Conservation (phyloP, 495 filamentous ascomycete species). For the Evansstolkia leycettana region DNA sequence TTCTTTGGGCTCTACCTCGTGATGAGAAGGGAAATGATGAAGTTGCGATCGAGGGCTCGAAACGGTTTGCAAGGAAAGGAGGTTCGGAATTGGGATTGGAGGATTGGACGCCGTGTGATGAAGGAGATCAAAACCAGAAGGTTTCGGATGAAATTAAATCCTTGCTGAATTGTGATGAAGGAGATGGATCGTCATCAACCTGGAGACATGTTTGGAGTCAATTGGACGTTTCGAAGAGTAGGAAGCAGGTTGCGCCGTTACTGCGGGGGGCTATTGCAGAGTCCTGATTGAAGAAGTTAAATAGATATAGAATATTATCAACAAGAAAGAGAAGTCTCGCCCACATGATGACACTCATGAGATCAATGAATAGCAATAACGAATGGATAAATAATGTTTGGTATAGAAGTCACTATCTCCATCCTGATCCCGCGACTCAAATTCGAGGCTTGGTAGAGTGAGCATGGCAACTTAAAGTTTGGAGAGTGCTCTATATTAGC, state of each 20-base stretch:
- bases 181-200: not conserved
- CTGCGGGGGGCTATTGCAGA: conserved; percentile 52
- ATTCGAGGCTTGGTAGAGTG: too few relatives aligned
- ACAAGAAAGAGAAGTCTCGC: too few relatives aligned
- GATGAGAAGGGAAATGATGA: too few relatives aligned
- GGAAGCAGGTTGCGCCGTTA: conserved; percentile 85
- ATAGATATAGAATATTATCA: not conserved
- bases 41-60: conserved; percentile 28
- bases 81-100: conserved; percentile 43
- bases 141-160: conserved; percentile 23
- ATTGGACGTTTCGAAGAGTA: conserved; percentile 50
- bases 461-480: not conserved
- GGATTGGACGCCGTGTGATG: conserved; percentile 39
- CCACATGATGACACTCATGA: not conserved
- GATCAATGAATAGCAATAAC: conserved; percentile 1
- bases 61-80: conserved; percentile 39
- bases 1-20: conserved; percentile 48
- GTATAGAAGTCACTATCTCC: too few relatives aligned
- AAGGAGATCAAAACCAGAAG: conserved; percentile 15
- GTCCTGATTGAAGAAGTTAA: conserved; percentile 8
- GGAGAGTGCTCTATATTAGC: too few relatives aligned
- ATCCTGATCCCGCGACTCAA: too few relatives aligned
- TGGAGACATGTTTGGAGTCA: conserved; percentile 53
- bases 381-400: too few relatives aligned
- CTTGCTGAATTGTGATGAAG: conserved; percentile 10